Conservation (phyloP, 139 green algal genomes). For the Pleodorina starrii region DNA sequence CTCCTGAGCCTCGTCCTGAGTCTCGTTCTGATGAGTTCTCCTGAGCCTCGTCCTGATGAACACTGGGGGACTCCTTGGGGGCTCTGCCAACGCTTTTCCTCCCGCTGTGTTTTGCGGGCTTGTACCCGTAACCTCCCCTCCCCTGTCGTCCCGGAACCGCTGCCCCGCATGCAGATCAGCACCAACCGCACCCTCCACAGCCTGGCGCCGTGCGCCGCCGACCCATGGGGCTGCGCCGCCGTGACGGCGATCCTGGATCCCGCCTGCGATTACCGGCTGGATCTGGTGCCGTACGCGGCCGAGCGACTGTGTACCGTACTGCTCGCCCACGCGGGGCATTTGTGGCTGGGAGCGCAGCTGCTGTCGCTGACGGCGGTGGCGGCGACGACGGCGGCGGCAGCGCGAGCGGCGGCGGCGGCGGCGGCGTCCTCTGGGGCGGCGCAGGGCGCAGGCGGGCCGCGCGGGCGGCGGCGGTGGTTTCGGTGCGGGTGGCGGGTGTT, state of each 20-base stretch:
- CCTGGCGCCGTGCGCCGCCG: slow-evolving; percentile 11
- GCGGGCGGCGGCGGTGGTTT: not conserved
- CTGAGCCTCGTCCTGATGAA: not conserved
- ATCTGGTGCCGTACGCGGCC: slow-evolving; percentile 25
- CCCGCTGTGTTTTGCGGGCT: not conserved
- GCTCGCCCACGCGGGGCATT: not conserved
- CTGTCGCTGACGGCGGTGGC: not conserved
- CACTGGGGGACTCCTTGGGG: not conserved
- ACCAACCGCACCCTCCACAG: slow-evolving; percentile 11
- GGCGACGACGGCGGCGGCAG: not conserved
- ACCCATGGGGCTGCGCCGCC: slow-evolving; percentile 3
- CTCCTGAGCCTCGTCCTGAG: too few species aligned
- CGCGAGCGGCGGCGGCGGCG: not conserved
- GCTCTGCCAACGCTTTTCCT: not conserved
- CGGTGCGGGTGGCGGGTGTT: not conserved
- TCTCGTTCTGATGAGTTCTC: too few species aligned
- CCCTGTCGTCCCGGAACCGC: not conserved
- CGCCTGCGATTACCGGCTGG: not conserved
- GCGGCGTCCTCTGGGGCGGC: not conserved
- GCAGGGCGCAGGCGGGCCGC: not conserved
- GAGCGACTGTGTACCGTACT: slow-evolving; percentile 8
- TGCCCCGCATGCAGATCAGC: not conserved
- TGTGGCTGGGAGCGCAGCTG: slow-evolving; percentile 34
- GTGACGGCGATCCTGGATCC: slow-evolving; percentile 4
- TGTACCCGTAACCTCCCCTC: not conserved